Evolutionary conservation across 2,329 filamentous ascomycete species (phyloP), one percentile per base, ranked within the genome.

Genomic region (Penicillium palitans): DNA sequence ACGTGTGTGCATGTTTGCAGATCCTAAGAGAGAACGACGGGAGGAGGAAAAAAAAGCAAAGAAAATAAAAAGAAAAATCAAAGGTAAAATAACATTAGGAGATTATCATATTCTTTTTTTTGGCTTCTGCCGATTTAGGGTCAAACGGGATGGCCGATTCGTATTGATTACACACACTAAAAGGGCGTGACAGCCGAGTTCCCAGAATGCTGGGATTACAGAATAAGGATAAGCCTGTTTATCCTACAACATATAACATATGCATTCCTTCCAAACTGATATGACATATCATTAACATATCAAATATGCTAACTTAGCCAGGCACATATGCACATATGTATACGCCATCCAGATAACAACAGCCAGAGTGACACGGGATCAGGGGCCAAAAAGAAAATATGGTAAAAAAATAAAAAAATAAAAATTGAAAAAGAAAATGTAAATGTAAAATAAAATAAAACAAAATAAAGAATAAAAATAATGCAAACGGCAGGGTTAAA

Each of bases 121-220:
- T 21, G 19, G 41, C 15, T 44, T 21, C n/a, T 12, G 17, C 52
- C n/a, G 41, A 47, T 19, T 56, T 48, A 57, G 19, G 27, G 35
- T 45, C 44, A 54, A 54, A 54, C 58, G 58, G 58, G 27, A 59
- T 41, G 50, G 47, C 59, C 59, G 62, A 57, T 64, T 61, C 55
- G 61, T 58, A 58, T 61, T 55, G 39, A 58, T 54, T 54, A 53
- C 50, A 55, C 49, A 55, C 27, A 24, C 37, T 51, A 50, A 49
- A 35, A 27, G 33, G 41, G 46, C 10, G 31, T 57, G 52, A 37
- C 40, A 57, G 54, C 53, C 48, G 52, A 50, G 46, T 47, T 33
- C 56, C 55, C 42, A 53, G 24, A 41, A 27, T 35, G 41, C 42
- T 52, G 55, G 50, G 49, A 52, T 33, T 47, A 40, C 25, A 24